These are phyloP conservation scores for Termitomyces sp. DNA, from an alignment of 768 basidiomycete genomes.

Conservation along the genomic window DNA sequence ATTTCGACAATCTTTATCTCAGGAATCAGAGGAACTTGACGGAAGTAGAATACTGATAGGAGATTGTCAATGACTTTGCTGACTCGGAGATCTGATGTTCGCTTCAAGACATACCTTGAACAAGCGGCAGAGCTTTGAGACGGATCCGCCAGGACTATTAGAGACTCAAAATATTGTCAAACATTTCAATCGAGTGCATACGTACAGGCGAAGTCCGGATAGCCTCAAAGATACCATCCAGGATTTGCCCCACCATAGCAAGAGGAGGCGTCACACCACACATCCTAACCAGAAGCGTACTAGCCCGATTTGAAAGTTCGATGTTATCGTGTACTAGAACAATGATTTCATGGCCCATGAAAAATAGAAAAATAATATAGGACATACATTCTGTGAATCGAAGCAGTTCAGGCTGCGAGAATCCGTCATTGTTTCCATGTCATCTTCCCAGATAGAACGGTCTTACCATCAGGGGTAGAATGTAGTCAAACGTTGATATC, in stretches of 20 bases:
- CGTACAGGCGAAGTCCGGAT: constrained; percentile 72
- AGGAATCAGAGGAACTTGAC: constrained; percentile 74
- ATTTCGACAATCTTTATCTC: constrained; percentile 75
- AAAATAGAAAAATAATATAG: background rate
- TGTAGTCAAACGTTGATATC: constrained; percentile 71
- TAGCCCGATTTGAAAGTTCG: constrained; percentile 60
- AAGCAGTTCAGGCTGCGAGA: constrained; percentile 63
- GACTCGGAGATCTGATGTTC: background rate
- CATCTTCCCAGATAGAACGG: background rate
- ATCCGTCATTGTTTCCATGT: background rate
- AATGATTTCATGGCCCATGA: background rate
- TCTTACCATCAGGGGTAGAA: constrained; percentile 73
- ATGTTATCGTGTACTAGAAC: constrained; percentile 63
- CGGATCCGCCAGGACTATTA: constrained; percentile 82
- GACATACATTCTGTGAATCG: constrained; percentile 63
- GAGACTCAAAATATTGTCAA: background rate
- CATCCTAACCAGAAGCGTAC: constrained; percentile 72
- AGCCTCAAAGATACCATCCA: constrained; percentile 69
- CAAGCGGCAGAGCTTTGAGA: constrained; percentile 77
- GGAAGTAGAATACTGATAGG: constrained; percentile 76
- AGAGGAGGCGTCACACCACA: constrained; percentile 80
- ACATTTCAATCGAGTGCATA: background rate
- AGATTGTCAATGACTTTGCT: background rate
- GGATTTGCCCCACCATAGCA: constrained; percentile 58
- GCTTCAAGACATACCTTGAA: constrained; percentile 49